Base-by-base conservation (phyloP, 495 filamentous ascomycete genomes). In the Haplographium delicatum region DNA sequence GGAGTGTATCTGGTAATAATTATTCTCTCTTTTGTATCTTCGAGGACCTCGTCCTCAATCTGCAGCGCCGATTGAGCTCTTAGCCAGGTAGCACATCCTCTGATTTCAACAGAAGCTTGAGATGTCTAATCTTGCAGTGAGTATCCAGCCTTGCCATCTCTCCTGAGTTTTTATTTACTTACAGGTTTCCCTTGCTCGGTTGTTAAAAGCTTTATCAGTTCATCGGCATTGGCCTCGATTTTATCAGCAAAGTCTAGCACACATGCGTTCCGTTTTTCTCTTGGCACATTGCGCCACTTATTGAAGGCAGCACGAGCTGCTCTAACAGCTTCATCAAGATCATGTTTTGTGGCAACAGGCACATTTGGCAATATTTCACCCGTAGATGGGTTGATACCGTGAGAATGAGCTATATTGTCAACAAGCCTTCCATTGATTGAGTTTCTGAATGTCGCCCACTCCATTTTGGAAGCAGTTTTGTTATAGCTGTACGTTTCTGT, bases 171-270 rank as follows among this genome's bases (percentile, higher is more conserved):
- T n/a, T 33, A 8, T 33, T 33, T 33, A 23, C 47, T 41, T 42
- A 45, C 40, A 39, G 79, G 78, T 60, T 84, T 83, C 41, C 81
- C 81, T 15, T 74, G 69, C 56, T 84, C 81, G 46, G 68, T 65
- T 18, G 68, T 72, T 9, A 84, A 62, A 4, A 80, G 64, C 8
- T 67, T 60, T 13, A 68, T 67, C 44, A 82, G 69, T 3, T 67
- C 64, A 2, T 73, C 68, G 8, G 54, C 50, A 52, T 81, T 64
- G 8, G 56, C 59, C 13, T 67, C 60, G 28, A 78, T 63, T 8
- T 68, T 65, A 45, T 77, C 72, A 13, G 68, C 68, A 42, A 71
- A 80, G 47, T 71, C 72, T 18, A 47, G 20, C 1, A 82, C 41
- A 28, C 68, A 58, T 19, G 67, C 65, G 27, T 69, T 69, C 18